phyloP scores from a whole-genome alignment of 2,329 filamentous ascomycete species.

The Leptographium radiaticola region DNA sequence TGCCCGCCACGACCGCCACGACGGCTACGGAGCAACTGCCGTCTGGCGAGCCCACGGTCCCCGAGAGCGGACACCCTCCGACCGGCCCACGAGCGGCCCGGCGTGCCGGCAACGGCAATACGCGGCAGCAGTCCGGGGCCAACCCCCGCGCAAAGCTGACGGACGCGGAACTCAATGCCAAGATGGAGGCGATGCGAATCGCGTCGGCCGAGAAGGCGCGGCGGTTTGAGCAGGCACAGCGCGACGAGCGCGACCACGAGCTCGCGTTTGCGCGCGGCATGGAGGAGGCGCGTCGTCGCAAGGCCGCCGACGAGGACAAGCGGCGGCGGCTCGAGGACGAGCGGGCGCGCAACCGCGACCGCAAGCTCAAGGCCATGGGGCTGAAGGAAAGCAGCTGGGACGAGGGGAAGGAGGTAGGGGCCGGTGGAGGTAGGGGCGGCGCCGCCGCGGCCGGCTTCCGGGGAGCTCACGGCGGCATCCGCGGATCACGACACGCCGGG shows the following conservation, averaged over 20 bases:
- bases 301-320: constrained; percentile 38
- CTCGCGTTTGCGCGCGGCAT: constrained; percentile 39
- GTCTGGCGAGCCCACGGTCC: too few species aligned
- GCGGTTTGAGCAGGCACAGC: constrained; percentile 44
- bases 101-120: background rate
- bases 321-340: constrained; percentile 43
- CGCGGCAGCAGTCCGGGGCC: constrained; percentile 37
- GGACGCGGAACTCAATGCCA: constrained; percentile 42
- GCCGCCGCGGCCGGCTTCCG: constrained; percentile 5
- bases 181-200: constrained; percentile 49
- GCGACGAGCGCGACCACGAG: constrained; percentile 42
- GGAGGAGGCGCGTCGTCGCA: constrained; percentile 39
- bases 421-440: constrained; percentile 25
- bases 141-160: constrained; percentile 49
- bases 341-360: constrained; percentile 44
- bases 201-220: constrained; percentile 43
- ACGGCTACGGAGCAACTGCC: too few species aligned
- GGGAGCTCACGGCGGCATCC: constrained; percentile 8
- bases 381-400: constrained; percentile 44
- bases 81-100: constrained; percentile 11
- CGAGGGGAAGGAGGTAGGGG: constrained; percentile 36
- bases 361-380: constrained; percentile 47
- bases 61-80: too few species aligned
- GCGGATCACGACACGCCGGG: constrained; percentile 8
- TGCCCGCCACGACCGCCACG: constrained; percentile 6